phyloP scores from a whole-genome alignment of 305 asterid genomes.

The Fraxinus latifolia region DNA sequence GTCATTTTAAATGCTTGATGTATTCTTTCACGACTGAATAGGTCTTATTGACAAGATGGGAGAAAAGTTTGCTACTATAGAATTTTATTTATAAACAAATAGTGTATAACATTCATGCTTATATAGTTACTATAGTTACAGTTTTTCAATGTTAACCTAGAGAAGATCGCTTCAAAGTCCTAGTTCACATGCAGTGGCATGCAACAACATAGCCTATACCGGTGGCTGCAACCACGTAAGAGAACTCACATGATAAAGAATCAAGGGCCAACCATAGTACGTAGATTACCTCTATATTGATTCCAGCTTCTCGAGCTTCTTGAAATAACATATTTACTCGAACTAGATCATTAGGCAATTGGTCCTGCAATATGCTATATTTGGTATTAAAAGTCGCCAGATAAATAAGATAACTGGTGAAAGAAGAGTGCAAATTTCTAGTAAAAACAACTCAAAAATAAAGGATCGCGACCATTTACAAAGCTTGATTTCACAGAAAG shows the following conservation, averaged over 20 bases:
- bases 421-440: background rate
- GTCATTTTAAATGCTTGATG: background rate
- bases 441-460: background rate
- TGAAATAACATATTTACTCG: slow-evolving; percentile 81
- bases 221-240: background rate
- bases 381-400: slow-evolving; percentile 20
- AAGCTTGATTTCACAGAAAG: slow-evolving; percentile 6
- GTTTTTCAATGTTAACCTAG: background rate
- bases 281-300: slow-evolving; percentile 62
- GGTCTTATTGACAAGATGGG: background rate
- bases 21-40: background rate
- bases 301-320: slow-evolving; percentile 88
- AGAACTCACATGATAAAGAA: background rate
- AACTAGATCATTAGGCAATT: slow-evolving; percentile 70
- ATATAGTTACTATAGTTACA: background rate
- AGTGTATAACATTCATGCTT: background rate
- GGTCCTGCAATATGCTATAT: slow-evolving; percentile 58
- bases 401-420: slow-evolving; percentile 5
- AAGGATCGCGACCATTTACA: background rate
- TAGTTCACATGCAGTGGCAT: background rate
- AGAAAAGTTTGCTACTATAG: background rate
- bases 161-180: background rate
- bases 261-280: background rate
- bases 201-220: background rate
- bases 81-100: background rate